Base-by-base conservation (phyloP, 495 filamentous ascomycete genomes). In the Trichoderma virens region DNA sequence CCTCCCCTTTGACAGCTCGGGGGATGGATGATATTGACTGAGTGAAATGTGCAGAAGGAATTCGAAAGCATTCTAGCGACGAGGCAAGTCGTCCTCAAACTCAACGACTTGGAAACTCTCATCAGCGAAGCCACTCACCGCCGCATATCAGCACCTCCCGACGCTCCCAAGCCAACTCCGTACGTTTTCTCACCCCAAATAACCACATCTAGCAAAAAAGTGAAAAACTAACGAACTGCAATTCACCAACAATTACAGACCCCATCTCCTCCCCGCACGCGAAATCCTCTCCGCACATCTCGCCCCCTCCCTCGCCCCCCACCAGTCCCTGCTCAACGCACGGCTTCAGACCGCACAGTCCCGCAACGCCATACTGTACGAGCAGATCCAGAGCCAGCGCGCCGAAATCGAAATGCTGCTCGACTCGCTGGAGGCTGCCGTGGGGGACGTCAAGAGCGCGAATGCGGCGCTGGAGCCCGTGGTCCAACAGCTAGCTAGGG, bases 41-140 rank as follows among this genome's bases (percentile, higher is more conserved):
- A n/a, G n/a, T n/a, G n/a, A n/a, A n/a, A 25, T 23, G 2, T 14
- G 27, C 72, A 85, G 80, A 76, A 74, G 69, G 90, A 96, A 71
- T 97, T 96, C 74, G 88, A 93, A 34, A 78, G 75, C 6, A 92
- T 97, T 66, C 66, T 96, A 60, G 72, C 77, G 31, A 84, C 89
- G 71, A 76, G 90, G 59, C 77, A 86, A 60, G 92, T 93, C 0
- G 83, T 97, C 3, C 67, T 76, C 65, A 84, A 85, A 54, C 77
- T 98, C 64, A 97, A 98, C 78, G 86, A 88, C 68, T 79, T 97
- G 62, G 93, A 98, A 74, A 76, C 78, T 14, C 77, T 96, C 56
- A 82, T 94, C 34, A 78, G 73, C 25, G 91, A 91, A 47, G 93
- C 91, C 2, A 78, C 80, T 30, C 83, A 76, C 66, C 75, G 76